These are phyloP conservation scores for Curvularia verruculosa DNA, from an alignment of 2,329 filamentous ascomycete species.

Conservation along the genomic window DNA sequence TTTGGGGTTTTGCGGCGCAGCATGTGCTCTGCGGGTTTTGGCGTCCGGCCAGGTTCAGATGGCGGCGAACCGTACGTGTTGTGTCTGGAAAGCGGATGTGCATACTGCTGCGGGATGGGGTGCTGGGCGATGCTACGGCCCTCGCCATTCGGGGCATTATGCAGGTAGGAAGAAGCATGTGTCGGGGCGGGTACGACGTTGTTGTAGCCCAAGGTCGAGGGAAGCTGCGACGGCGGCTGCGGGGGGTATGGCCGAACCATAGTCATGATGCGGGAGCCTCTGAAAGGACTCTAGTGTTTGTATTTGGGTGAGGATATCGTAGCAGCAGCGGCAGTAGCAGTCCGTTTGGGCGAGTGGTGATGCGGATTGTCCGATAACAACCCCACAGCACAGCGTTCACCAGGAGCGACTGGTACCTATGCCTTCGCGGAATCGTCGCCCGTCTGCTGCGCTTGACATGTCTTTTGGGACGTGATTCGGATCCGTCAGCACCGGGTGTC, in stretches of 20 bases:
- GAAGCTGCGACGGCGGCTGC: slow-evolving; percentile 40
- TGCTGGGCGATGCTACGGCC: slow-evolving; percentile 31
- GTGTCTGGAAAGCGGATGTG: slow-evolving; percentile 48
- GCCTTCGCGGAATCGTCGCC: slow-evolving; percentile 51
- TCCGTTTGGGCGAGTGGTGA: slow-evolving; percentile 1
- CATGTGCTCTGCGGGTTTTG: slow-evolving; percentile 68
- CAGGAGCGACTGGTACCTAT: slow-evolving; percentile 51
- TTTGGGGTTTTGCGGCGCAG: slow-evolving; percentile 90
- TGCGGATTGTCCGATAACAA: neutral
- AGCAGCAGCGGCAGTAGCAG: slow-evolving; percentile 8
- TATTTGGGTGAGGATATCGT: slow-evolving; percentile 3
- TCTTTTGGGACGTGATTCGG: slow-evolving; percentile 32
- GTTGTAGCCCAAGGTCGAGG: slow-evolving; percentile 34
- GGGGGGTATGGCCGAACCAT: slow-evolving; percentile 48
- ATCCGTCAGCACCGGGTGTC: slow-evolving; percentile 25
- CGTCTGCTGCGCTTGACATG: slow-evolving; percentile 48
- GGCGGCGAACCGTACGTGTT: slow-evolving; percentile 44
- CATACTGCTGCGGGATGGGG: slow-evolving; percentile 46
- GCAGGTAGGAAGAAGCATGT: slow-evolving; percentile 35
- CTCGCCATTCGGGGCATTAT: slow-evolving; percentile 35
- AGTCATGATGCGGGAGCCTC: slow-evolving; percentile 42
- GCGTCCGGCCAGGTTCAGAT: slow-evolving; percentile 30
- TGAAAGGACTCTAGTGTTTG: slow-evolving; percentile 10
- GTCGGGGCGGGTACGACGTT: slow-evolving; percentile 32
- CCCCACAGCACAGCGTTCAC: slow-evolving; percentile 41